A percentile compares a stretch with the other conserved stretches of the same genome.
Evolutionary conservation across 345 rosid species (phyloP).

Genomic region (Hibiscus tridactylites): DNA sequence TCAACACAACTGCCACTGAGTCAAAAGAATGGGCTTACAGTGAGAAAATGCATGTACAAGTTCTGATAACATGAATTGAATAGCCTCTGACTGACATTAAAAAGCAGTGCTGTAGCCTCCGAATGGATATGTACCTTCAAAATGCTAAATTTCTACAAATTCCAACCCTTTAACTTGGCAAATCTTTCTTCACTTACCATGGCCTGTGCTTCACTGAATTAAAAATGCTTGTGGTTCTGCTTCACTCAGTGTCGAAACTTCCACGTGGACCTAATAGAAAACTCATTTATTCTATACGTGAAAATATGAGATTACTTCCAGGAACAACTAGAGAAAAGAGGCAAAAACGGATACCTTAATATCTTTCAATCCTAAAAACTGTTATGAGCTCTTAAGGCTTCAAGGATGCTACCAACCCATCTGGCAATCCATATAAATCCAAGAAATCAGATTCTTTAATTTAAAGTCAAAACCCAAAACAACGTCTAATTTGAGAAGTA

Average conservation of each 20-base stretch:
- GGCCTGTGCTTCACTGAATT: not conserved
- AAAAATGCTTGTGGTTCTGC: not conserved
- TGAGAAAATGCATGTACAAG: conserved; percentile 12
- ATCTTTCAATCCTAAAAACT: conserved; percentile 12
- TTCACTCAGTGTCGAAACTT: conserved; percentile 2
- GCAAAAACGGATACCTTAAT: not conserved
- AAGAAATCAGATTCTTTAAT: not conserved
- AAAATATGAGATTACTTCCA: not conserved
- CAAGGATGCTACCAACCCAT: conserved; percentile 75
- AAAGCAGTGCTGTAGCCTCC: conserved; percentile 5
- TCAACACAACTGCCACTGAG: not conserved
- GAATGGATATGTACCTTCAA: not conserved
- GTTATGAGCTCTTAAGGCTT: conserved; percentile 50
- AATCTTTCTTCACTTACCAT: not conserved
- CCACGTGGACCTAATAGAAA: conserved; percentile 3
- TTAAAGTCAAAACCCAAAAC: not conserved
- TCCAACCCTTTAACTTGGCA: not conserved
- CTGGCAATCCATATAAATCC: conserved; percentile 31
- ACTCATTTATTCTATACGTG: not conserved
- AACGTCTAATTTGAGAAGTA: not conserved
- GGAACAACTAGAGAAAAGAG: not conserved
- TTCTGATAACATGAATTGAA: conserved; percentile 5
- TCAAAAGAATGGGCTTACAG: not conserved
- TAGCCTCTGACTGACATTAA: conserved; percentile 17
- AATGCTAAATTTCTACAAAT: not conserved